A percentile compares a stretch with the other conserved stretches of the same genome.
Conservation (phyloP, 1,139 yeast genomes). For the Groenewaldozyma auringiensis region DNA sequence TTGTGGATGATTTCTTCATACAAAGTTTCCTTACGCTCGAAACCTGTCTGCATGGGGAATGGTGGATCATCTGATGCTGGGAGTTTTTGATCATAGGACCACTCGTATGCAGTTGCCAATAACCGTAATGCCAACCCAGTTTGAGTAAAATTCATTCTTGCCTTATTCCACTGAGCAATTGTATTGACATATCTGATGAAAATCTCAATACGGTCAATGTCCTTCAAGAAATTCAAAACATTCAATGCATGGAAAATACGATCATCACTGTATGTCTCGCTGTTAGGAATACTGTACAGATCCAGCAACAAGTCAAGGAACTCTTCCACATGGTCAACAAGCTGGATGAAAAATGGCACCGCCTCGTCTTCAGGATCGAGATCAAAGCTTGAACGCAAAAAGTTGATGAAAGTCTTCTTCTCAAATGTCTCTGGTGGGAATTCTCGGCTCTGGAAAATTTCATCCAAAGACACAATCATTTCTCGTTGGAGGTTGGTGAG, state of each 20-base stretch:
- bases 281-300: slow-evolving; percentile 66
- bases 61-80: slow-evolving; percentile 58
- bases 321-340: slow-evolving; percentile 51
- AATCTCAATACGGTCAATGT: slow-evolving; percentile 72
- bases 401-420: slow-evolving; percentile 42
- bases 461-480: slow-evolving; percentile 44
- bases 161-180: slow-evolving; percentile 58
- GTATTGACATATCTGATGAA: slow-evolving; percentile 71
- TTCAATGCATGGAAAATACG: slow-evolving; percentile 73
- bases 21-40: slow-evolving; percentile 71
- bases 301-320: slow-evolving; percentile 63
- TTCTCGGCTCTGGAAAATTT: slow-evolving; percentile 52
- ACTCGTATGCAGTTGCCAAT: slow-evolving; percentile 66
- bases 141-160: slow-evolving; percentile 61
- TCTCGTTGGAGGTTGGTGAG: slow-evolving; percentile 58
- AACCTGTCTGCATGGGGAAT: slow-evolving; percentile 71
- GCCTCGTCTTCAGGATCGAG: slow-evolving; percentile 65
- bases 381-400: slow-evolving; percentile 45
- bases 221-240: slow-evolving; percentile 68
- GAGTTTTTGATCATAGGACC: slow-evolving; percentile 58
- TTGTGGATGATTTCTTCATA: slow-evolving; percentile 65
- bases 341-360: slow-evolving; percentile 43
- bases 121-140: slow-evolving; percentile 78
- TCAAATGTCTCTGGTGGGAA: slow-evolving; percentile 45
- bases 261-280: slow-evolving; percentile 81